phyloP scores from a whole-genome alignment of 768 basidiomycete genomes.

The Termitomyces sp. region DNA sequence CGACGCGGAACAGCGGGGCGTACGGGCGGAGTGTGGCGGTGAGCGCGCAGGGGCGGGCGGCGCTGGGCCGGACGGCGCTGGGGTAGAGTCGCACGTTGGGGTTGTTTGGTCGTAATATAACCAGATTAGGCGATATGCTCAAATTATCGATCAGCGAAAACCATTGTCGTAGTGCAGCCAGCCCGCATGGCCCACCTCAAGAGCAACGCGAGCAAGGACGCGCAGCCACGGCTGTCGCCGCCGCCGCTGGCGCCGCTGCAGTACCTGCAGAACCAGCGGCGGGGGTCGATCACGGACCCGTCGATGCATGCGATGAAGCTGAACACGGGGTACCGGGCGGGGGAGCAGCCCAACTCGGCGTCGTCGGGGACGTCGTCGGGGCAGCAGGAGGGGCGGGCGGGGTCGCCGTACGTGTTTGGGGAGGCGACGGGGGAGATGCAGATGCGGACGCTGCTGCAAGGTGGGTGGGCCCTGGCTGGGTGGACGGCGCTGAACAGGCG shows the following conservation, averaged over 20 bases:
- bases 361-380: slow-evolving; percentile 23
- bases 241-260: slow-evolving; percentile 71
- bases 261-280: slow-evolving; percentile 73
- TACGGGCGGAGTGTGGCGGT: slow-evolving; percentile 41
- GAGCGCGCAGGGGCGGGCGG: slow-evolving; percentile 27
- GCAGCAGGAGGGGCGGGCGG: slow-evolving; percentile 43
- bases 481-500: slow-evolving; percentile 12
- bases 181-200: background rate
- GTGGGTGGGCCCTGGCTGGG: slow-evolving; percentile 17
- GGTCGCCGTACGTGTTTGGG: slow-evolving; percentile 68
- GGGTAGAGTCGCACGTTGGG: too few relatives aligned
- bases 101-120: slow-evolving; percentile 34
- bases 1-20: slow-evolving; percentile 52
- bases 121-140: slow-evolving; percentile 29
- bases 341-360: slow-evolving; percentile 17
- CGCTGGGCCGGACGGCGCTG: slow-evolving; percentile 22
- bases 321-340: slow-evolving; percentile 19
- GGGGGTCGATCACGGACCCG: slow-evolving; percentile 82
- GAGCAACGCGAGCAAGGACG: slow-evolving; percentile 20
- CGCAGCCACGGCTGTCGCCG: slow-evolving; percentile 40
- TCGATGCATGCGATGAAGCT: slow-evolving; percentile 54
- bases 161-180: background rate
- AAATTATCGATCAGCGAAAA: slow-evolving; percentile 21
- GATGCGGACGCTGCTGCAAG: slow-evolving; percentile 49
- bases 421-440: slow-evolving; percentile 52